Percentiles rank a stretch among this genome's conserved stretches.
Evolutionary conservation across 2,329 filamentous ascomycete species (phyloP).

Genomic region (Exophiala calicioides): DNA sequence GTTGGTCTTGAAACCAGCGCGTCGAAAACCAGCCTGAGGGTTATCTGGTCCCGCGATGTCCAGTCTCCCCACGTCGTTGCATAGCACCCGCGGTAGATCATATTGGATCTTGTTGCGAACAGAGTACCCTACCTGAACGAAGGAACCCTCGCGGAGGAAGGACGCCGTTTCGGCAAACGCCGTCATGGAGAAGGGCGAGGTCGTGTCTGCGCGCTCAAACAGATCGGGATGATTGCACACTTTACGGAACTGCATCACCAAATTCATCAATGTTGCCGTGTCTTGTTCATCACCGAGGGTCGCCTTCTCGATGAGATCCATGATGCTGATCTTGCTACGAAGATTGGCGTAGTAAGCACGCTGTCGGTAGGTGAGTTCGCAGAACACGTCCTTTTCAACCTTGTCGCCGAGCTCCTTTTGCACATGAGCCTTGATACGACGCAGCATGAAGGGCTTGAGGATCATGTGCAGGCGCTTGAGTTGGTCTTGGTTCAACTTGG

Average conservation of each 20-base stretch:
- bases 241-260: conserved; percentile 99
- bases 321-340: conserved; percentile 95
- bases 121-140: conserved; percentile 81
- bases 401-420: conserved; percentile 99
- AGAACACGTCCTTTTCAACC: conserved; percentile 95
- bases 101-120: conserved; percentile 85
- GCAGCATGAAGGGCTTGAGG: conserved; percentile 97
- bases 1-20: conserved; percentile 70
- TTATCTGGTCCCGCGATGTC: conserved; percentile 74
- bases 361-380: conserved; percentile 93
- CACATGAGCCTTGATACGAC: conserved; percentile 99
- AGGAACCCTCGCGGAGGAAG: conserved; percentile 83
- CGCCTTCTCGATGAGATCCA: conserved; percentile 97
- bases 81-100: conserved; percentile 76
- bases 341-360: conserved; percentile 89
- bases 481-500: conserved; percentile 98
- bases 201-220: conserved; percentile 91
- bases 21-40: conserved; percentile 53
- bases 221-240: conserved; percentile 98
- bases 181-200: conserved; percentile 79
- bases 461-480: conserved; percentile 98
- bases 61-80: conserved; percentile 75
- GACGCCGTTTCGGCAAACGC: conserved; percentile 93
- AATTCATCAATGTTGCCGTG: conserved; percentile 94
- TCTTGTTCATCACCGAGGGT: conserved; percentile 92